These are phyloP conservation scores for Fusarium annulatum DNA, from an alignment of 2,329 filamentous ascomycete species.

Conservation along the genomic window DNA sequence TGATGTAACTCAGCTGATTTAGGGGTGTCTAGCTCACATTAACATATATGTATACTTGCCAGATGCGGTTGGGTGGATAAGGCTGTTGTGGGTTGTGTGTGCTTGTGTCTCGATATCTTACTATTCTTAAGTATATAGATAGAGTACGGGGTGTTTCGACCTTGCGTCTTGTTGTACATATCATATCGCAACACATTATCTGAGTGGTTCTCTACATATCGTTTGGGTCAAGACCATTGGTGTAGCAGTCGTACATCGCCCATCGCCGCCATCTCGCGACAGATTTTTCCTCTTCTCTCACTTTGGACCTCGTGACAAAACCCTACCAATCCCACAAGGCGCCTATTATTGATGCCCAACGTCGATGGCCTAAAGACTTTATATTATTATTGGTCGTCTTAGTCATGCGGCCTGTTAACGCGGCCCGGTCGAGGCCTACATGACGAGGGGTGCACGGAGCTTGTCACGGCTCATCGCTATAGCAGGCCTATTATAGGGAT, in stretches of 20 bases:
- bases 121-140: slow-evolving; percentile 29
- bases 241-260: not conserved
- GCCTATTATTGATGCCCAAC: slow-evolving; percentile 33
- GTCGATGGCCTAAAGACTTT: not conserved
- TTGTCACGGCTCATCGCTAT: not conserved
- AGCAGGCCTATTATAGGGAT: not conserved
- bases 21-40: not conserved
- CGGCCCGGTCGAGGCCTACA: slow-evolving; percentile 28
- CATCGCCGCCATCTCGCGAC: not conserved
- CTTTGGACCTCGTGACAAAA: slow-evolving; percentile 16
- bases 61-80: slow-evolving; percentile 9
- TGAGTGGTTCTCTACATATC: not conserved
- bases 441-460: slow-evolving; percentile 23
- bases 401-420: slow-evolving; percentile 24
- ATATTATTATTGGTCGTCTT: slow-evolving; percentile 7
- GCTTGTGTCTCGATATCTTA: slow-evolving; percentile 12
- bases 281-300: slow-evolving; percentile 31
- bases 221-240: not conserved
- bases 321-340: slow-evolving; percentile 3
- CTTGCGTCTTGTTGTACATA: slow-evolving; percentile 27
- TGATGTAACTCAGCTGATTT: slow-evolving; percentile 2
- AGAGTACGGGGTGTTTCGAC: slow-evolving; percentile 6
- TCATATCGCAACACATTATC: slow-evolving; percentile 20
- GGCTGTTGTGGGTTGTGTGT: slow-evolving; percentile 3
- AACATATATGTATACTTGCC: not conserved